These are phyloP conservation scores for Tillandsia leiboldiana DNA, from an alignment of 176 grass and related monocot genomes.

Conservation along the genomic window DNA sequence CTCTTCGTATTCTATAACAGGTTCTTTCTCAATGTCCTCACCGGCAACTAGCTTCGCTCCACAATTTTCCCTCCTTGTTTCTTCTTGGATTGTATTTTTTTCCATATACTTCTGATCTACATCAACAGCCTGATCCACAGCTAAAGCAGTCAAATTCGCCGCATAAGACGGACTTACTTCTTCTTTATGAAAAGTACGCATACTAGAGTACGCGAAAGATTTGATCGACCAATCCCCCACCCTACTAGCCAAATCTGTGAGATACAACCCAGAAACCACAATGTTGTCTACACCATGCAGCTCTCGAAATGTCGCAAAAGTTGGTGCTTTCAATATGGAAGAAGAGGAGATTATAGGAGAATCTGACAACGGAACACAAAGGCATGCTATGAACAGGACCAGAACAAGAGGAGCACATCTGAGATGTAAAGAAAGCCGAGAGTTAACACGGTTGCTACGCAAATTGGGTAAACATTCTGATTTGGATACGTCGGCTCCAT, in stretches of 20 bases:
- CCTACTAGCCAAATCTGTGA: constrained; percentile 26
- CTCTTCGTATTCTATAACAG: background rate
- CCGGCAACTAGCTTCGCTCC: constrained; percentile 10
- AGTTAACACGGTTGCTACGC: background rate
- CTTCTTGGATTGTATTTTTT: constrained; percentile 10
- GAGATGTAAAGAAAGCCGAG: constrained; percentile 17
- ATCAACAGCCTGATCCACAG: constrained; percentile 21
- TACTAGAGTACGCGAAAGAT: constrained; percentile 27
- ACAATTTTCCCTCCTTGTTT: background rate
- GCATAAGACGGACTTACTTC: constrained; percentile 28
- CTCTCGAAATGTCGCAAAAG: constrained; percentile 39
- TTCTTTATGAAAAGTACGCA: constrained; percentile 13
- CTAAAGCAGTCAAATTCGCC: constrained; percentile 43
- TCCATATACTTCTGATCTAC: constrained; percentile 28
- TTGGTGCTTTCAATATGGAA: constrained; percentile 28
- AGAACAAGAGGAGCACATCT: constrained; percentile 33
- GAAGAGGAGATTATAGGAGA: constrained; percentile 28
- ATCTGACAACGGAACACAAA: constrained; percentile 31
- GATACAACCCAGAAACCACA: constrained; percentile 19
- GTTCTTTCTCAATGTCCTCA: background rate
- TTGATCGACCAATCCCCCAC: constrained; percentile 47
- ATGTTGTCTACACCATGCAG: constrained; percentile 35
- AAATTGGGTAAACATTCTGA: background rate
- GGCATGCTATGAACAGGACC: constrained; percentile 26
- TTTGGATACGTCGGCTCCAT: background rate